phyloP scores from a whole-genome alignment of 2,329 filamentous ascomycete species.

The Pyrenophora seminiperda region DNA sequence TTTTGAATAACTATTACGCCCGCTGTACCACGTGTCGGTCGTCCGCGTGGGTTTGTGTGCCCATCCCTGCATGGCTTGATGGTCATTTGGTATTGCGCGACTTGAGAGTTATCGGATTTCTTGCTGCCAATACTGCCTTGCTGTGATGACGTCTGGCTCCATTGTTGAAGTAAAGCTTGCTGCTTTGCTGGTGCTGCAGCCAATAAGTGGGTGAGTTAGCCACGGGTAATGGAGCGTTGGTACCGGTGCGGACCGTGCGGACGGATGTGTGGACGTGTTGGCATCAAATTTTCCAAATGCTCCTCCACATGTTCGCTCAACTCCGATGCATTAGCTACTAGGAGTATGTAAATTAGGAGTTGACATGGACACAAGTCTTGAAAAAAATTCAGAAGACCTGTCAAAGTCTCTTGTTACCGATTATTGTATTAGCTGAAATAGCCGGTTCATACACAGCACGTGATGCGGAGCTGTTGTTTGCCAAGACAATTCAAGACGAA shows the following conservation, averaged over 20 bases:
- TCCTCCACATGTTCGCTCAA: constrained; percentile 29
- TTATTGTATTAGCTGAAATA: no score
- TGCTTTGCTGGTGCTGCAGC: constrained; percentile 11
- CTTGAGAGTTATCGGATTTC: background rate
- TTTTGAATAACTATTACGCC: constrained; percentile 18
- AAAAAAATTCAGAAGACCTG: no score
- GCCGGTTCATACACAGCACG: no score
- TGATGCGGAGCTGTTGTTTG: background rate
- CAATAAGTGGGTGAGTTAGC: constrained; percentile 30
- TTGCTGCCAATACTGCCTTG: background rate
- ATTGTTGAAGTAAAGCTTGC: constrained; percentile 1
- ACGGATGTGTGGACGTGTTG: background rate
- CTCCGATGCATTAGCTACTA: constrained; percentile 15
- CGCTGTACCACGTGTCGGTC: constrained; percentile 8
- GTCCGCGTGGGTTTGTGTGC: background rate
- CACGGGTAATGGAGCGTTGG: constrained; percentile 27
- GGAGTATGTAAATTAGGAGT: no score
- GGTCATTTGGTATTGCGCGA: background rate
- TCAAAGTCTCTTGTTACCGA: no score
- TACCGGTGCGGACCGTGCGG: constrained; percentile 11
- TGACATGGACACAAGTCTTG: no score
- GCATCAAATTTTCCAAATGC: constrained; percentile 20
- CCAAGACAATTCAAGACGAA: background rate
- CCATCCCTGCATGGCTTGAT: background rate
- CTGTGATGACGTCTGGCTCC: constrained; percentile 7